phyloP scores from a whole-genome alignment of 192 early-diverging fungal species.

The Rhizoclosmatium globosum region DNA sequence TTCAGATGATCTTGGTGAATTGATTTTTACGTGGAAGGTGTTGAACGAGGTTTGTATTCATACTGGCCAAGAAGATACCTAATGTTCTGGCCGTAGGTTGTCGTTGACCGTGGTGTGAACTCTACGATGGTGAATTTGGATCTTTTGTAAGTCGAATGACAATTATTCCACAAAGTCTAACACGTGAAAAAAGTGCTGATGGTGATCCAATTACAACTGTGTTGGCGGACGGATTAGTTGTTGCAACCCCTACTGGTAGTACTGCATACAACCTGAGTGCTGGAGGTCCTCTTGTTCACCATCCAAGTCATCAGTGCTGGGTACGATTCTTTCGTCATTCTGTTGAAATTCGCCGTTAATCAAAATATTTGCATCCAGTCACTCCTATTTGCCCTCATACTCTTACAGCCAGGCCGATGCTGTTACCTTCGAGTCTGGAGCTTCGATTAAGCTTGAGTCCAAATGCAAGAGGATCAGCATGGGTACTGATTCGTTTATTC shows the following conservation, averaged over 20 bases:
- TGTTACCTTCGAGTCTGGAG: slow-evolving; percentile 93
- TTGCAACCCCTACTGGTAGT: slow-evolving; percentile 92
- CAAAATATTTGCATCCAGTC: slow-evolving; percentile 56
- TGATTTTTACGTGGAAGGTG: slow-evolving; percentile 76
- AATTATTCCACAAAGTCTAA: not conserved
- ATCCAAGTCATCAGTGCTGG: slow-evolving; percentile 56
- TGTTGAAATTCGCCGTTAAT: not conserved
- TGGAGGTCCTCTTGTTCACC: slow-evolving; percentile 93
- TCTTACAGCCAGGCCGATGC: slow-evolving; percentile 95
- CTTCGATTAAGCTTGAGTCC: slow-evolving; percentile 79
- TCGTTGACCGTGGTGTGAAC: slow-evolving; percentile 78
- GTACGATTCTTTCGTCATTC: not conserved
- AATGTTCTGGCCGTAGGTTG: slow-evolving; percentile 49
- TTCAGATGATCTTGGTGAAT: slow-evolving; percentile 46
- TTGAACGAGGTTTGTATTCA: slow-evolving; percentile 74
- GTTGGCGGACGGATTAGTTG: slow-evolving; percentile 93
- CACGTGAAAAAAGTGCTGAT: slow-evolving; percentile 63
- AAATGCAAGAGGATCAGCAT: slow-evolving; percentile 86
- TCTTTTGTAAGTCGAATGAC: slow-evolving; percentile 57
- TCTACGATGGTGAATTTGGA: slow-evolving; percentile 61
- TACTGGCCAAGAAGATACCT: not conserved
- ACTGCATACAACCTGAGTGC: slow-evolving; percentile 77
- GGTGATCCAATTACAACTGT: slow-evolving; percentile 92
- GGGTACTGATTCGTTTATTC: slow-evolving; percentile 64
- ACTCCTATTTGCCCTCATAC: slow-evolving; percentile 93